Evolutionary conservation across 73 alveolate genomes (phyloP).

Genomic region (Blepharisma stoltei): DNA sequence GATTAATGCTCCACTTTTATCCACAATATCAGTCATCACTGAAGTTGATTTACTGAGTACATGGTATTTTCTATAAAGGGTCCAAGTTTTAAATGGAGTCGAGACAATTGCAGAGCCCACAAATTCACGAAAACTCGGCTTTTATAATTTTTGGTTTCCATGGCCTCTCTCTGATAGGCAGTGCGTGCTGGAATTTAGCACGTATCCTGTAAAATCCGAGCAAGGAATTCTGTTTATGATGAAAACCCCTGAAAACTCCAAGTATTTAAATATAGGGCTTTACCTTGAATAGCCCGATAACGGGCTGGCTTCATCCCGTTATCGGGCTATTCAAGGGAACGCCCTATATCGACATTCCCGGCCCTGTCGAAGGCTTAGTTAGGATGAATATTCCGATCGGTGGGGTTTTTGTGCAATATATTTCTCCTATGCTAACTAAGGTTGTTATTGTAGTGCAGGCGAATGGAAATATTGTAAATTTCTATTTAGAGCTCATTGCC

Average conservation of each 20-base stretch:
- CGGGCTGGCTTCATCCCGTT: too few species aligned
- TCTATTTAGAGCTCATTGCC: not conserved
- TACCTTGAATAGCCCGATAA: too few species aligned
- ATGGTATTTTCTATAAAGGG: constrained; percentile 2
- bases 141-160: constrained; percentile 18
- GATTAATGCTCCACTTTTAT: not conserved
- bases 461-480: constrained; percentile 1
- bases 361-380: not conserved
- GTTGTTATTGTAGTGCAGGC: constrained; percentile 22
- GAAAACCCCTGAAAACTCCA: not conserved
- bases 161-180: constrained; percentile 22
- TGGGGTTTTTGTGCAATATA: not conserved
- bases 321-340: too few species aligned
- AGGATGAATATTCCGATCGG: constrained; percentile 16
- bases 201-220: not conserved
- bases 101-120: not conserved
- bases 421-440: not conserved
- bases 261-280: not conserved
- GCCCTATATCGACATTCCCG: not conserved
- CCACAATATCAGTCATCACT: not conserved
- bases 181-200: not conserved
- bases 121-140: not conserved
- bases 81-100: constrained; percentile 1
- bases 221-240: not conserved
- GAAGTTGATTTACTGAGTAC: constrained; percentile 8